phyloP scores from a whole-genome alignment of 2,329 filamentous ascomycete genomes.

The Colletotrichum australisinense region DNA sequence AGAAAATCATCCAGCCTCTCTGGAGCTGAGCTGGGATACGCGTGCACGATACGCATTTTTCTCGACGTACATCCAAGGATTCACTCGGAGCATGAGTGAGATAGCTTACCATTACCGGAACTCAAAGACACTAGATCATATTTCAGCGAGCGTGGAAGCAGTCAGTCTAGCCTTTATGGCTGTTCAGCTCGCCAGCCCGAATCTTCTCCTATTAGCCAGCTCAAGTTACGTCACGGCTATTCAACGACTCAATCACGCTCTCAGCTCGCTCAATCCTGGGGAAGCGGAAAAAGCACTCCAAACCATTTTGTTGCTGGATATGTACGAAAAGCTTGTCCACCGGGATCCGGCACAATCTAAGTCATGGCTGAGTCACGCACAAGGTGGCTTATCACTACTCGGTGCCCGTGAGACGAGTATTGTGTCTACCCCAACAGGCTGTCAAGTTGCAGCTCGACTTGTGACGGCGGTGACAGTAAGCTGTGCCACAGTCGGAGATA shows the following conservation, averaged over 20 bases:
- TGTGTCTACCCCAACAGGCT: constrained; percentile 1
- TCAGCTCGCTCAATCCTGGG: constrained; percentile 11
- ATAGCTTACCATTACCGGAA: constrained; percentile 35
- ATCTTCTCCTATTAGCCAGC: constrained; percentile 25
- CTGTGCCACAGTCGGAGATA: neutral
- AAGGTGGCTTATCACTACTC: constrained; percentile 38
- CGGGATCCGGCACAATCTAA: constrained; percentile 16
- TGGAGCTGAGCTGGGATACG: constrained; percentile 35
- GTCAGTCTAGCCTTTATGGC: constrained; percentile 40
- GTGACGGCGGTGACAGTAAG: constrained; percentile 23
- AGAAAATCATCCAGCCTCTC: neutral
- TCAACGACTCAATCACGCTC: neutral
- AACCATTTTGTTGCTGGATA: constrained; percentile 41
- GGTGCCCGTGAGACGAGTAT: constrained; percentile 5
- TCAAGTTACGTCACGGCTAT: constrained; percentile 11
- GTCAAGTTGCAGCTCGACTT: constrained; percentile 3
- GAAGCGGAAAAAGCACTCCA: constrained; percentile 36
- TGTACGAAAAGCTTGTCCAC: constrained; percentile 42
- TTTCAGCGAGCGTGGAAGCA: constrained; percentile 41
- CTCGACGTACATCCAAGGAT: constrained; percentile 38
- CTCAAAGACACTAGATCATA: constrained; percentile 21
- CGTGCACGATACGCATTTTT: constrained; percentile 40
- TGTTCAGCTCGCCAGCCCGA: constrained; percentile 3
- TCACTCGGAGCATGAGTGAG: constrained; percentile 38
- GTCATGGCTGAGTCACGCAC: constrained; percentile 39